Conservation (phyloP, 306 rosid species). For the Casuarina cunninghamiana region DNA sequence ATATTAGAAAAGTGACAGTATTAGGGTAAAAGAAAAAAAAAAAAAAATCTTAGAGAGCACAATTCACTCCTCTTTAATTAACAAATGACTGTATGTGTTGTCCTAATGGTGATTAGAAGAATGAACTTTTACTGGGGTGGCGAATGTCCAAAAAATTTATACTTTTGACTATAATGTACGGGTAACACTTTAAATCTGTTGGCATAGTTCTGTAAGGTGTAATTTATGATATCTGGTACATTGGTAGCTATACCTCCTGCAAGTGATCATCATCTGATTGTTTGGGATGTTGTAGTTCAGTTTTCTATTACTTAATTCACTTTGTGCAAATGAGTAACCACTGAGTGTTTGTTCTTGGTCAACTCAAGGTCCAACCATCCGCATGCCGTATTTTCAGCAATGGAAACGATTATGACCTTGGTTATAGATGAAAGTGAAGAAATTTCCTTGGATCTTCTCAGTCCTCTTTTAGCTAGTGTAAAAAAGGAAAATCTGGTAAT, state of each 20-base stretch:
- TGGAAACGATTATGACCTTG: conserved; percentile 66
- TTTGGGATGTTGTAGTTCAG: conserved; percentile 6
- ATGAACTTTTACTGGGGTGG: neutral
- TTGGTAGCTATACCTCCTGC: conserved; percentile 17
- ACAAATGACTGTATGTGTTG: too few species aligned
- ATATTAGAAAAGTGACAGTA: neutral
- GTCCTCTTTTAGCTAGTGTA: conserved; percentile 53
- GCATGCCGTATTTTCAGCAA: conserved; percentile 38
- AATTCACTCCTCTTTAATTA: neutral
- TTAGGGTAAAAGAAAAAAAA: neutral
- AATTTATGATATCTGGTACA: conserved; percentile 1
- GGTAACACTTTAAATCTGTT: neutral
- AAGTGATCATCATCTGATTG: conserved; percentile 11
- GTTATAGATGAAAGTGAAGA: conserved; percentile 68
- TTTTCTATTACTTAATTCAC: conserved; percentile 8
- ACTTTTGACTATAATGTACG: neutral
- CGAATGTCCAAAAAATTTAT: neutral
- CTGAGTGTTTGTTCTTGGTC: conserved; percentile 34
- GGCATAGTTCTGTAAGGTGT: neutral
- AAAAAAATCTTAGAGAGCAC: neutral
- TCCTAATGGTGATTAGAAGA: neutral
- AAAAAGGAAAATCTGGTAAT: conserved; percentile 64
- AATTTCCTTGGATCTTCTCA: conserved; percentile 57
- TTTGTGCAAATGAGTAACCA: conserved; percentile 23
- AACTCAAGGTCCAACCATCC: conserved; percentile 64